Conservation (phyloP, 1,284 basidiomycete genomes). For the Entoloma clypeatum region DNA sequence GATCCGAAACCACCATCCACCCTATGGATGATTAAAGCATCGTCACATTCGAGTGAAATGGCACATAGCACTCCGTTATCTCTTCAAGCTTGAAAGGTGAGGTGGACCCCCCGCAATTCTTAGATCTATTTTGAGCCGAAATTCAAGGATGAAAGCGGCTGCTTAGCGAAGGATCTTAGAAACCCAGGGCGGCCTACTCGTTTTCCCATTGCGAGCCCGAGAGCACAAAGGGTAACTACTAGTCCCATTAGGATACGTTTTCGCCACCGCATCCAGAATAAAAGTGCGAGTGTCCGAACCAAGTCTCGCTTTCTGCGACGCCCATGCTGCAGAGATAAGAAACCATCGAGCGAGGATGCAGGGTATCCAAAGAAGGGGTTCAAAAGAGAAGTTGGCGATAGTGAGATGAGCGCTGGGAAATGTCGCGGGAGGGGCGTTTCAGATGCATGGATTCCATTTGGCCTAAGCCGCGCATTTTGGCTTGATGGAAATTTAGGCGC, state of each 20-base stretch:
- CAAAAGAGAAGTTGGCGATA: slow-evolving; percentile 52
- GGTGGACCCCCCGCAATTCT: slow-evolving; percentile 1
- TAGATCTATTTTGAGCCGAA: slow-evolving; percentile 7
- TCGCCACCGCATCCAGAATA: slow-evolving; percentile 67
- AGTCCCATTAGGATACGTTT: slow-evolving; percentile 35
- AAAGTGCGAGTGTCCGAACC: slow-evolving; percentile 54
- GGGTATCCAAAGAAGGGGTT: slow-evolving; percentile 91
- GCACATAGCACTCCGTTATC: slow-evolving; percentile 10
- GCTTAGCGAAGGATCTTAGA: slow-evolving; percentile 10
- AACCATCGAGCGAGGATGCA: slow-evolving; percentile 32
- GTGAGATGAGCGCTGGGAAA: slow-evolving; percentile 24
- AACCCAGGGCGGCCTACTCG: slow-evolving; percentile 19
- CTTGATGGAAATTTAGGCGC: slow-evolving; percentile 21
- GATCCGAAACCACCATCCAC: too few relatives aligned
- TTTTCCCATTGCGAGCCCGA: slow-evolving; percentile 22
- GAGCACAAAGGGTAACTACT: slow-evolving; percentile 24
- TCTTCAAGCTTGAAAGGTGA: slow-evolving; percentile 7
- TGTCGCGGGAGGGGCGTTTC: slow-evolving; percentile 19
- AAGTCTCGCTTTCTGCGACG: slow-evolving; percentile 71
- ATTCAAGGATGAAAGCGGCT: slow-evolving; percentile 9
- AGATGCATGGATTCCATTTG: slow-evolving; percentile 15
- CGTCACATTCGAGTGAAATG: too few relatives aligned
- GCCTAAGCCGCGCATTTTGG: slow-evolving; percentile 12
- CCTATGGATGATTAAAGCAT: too few relatives aligned
- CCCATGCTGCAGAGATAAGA: slow-evolving; percentile 49